A percentile compares a stretch with the other conserved stretches of the same genome.
Evolutionary conservation across 78 protist genomes (phyloP).

Genomic region (Dictyostelium brefeldianum): DNA sequence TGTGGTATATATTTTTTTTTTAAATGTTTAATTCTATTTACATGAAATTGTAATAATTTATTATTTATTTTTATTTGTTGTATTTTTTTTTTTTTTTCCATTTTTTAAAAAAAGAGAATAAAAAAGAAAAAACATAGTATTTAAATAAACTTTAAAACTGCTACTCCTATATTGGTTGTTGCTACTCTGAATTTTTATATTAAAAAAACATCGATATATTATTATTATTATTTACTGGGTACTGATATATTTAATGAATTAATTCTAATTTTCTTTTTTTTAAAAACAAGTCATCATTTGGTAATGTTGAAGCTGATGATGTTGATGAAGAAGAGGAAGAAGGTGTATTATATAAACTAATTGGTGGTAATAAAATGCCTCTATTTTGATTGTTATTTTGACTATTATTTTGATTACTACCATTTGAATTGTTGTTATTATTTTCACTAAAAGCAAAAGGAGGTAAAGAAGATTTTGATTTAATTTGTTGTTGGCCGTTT

Average conservation of each 20-base stretch:
- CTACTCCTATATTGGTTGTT: no score
- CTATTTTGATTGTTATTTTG: constrained; percentile 1
- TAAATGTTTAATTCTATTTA: no score
- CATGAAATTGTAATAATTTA: no score
- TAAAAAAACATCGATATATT: no score
- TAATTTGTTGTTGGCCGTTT: neutral
- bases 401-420: neutral
- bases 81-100: no score
- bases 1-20: no score
- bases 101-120: no score
- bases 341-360: constrained; percentile 9
- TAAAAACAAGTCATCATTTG: constrained; percentile 10
- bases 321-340: neutral
- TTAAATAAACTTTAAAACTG: no score
- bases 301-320: neutral
- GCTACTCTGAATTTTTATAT: no score
- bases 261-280: constrained; percentile 36
- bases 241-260: constrained; percentile 4
- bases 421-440: neutral
- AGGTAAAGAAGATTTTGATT: neutral
- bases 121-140: no score
- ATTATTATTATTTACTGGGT: no score
- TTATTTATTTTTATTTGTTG: no score
- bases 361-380: constrained; percentile 13
- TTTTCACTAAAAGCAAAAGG: neutral